Base-by-base conservation (phyloP, 108 stramenopile genomes). In the Fragilariopsis cylindrus region DNA sequence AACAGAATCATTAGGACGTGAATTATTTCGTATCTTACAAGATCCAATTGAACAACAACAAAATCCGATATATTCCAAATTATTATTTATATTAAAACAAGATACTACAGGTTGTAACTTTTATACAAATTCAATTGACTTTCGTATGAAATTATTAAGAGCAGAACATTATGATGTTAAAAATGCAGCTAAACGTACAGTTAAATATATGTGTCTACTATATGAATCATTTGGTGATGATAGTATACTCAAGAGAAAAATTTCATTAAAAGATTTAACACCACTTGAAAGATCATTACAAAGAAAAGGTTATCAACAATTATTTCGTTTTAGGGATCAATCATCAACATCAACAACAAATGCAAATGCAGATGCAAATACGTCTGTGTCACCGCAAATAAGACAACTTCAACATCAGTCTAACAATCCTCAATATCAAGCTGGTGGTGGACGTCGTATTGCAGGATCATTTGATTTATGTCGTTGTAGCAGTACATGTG, bases 251-350 rank as follows among this genome's bases (percentile, higher is more conserved):
- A 30, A 30, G 30, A 30, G 30, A 30, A 30, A 30, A 30, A 30
- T 30, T 2, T 30, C 30, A 30, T 30, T 30, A 30, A 30, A 30
- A 30, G 65, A 65, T 13, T 46, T 65, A 13, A 65, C 7, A 0
- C 4, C 65, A 3, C 5, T 0, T 8, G 65, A 65, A 65, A 42
- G 65, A 46, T 45, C 44, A 13, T 45, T 65, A 6, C 65, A 65
- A 41, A 42, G 65, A 42, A 65, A 48, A 41, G 65, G 65, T 1
- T 48, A 18, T 15, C 65, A 65, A 45, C 65, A 65, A 46, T 45
- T 65, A 4, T 65, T 65, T 48, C 44, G 65, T 4, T 65, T 65
- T 45, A 42, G 65, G 65, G 65, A 65, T 65, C 65, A 65, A 60
- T 60, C 58, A 11, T 12, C 30, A 60, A 4, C 19, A 7, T 11